These are phyloP conservation scores for Trichaptum fuscoviolaceum DNA, from an alignment of 768 basidiomycete species.

Conservation along the genomic window DNA sequence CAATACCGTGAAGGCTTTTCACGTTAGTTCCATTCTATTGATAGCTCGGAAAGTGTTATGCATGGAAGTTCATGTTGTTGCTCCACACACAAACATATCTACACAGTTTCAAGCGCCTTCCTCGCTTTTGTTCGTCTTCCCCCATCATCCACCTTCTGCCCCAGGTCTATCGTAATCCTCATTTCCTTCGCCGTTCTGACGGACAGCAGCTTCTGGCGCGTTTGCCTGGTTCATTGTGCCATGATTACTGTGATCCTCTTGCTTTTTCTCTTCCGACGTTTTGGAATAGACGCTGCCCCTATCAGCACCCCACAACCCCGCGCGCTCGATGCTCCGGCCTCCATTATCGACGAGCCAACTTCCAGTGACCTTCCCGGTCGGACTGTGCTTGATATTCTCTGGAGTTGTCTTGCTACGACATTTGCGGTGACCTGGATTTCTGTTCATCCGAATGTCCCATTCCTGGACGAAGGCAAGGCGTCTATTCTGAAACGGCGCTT, in stretches of 20 bases:
- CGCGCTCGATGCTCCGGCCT: too few relatives aligned
- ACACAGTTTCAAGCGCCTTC: background rate
- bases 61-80: background rate
- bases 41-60: background rate
- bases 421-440: constrained; percentile 26
- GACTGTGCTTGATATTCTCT: constrained; percentile 16
- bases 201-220: background rate
- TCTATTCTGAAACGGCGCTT: constrained; percentile 10
- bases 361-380: background rate
- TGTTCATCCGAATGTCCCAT: constrained; percentile 27
- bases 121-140: background rate
- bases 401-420: constrained; percentile 23
- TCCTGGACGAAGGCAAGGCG: constrained; percentile 10
- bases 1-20: too few relatives aligned
- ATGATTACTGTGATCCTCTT: background rate
- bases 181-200: too few relatives aligned
- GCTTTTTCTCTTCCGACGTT: background rate
- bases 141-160: background rate
- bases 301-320: background rate
- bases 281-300: background rate
- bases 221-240: background rate
- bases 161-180: background rate
- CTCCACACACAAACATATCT: background rate
- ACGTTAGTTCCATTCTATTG: background rate
- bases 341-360: too few relatives aligned